phyloP scores from a whole-genome alignment of 2,329 filamentous ascomycete genomes.

The Epichloe amarillans region DNA sequence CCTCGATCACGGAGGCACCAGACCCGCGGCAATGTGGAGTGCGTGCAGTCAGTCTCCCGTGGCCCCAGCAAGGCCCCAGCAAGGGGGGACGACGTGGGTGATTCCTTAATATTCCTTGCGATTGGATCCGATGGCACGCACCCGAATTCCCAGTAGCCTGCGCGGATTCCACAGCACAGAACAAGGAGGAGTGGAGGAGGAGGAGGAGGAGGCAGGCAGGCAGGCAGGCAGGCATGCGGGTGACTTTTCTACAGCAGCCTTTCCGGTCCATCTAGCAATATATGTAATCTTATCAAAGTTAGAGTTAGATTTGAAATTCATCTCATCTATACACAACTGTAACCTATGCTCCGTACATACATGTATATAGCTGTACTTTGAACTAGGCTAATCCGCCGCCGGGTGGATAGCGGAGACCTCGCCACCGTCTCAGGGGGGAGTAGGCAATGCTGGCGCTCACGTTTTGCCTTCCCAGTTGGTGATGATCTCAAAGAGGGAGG shows the following conservation, averaged over 20 bases:
- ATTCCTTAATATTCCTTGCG: not conserved
- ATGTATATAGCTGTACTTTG: too few species aligned
- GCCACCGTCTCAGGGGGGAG: not conserved
- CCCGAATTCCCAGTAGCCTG: too few species aligned
- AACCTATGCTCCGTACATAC: too few species aligned
- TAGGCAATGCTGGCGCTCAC: not conserved
- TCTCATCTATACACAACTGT: too few species aligned
- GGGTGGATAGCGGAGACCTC: too few species aligned
- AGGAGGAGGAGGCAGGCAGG: too few species aligned
- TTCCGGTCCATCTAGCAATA: too few species aligned
- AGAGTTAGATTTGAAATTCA: too few species aligned
- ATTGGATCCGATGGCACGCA: not conserved
- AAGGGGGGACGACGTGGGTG: not conserved
- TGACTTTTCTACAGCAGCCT: too few species aligned
- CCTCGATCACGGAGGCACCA: not conserved
- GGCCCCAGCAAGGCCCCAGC: not conserved
- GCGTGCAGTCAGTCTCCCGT: not conserved
- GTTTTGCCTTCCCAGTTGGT: not conserved
- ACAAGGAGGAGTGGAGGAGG: not conserved
- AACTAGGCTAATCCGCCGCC: too few species aligned
- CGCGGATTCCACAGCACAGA: not conserved
- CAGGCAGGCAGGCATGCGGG: too few species aligned
- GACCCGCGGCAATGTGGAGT: not conserved
- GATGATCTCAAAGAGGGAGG: not conserved
- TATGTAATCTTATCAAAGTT: too few species aligned